A percentile compares a stretch with the other conserved stretches of the same genome.
Conservation (phyloP, 352 stramenopile genomes). For the Phytophthora lateralis region DNA sequence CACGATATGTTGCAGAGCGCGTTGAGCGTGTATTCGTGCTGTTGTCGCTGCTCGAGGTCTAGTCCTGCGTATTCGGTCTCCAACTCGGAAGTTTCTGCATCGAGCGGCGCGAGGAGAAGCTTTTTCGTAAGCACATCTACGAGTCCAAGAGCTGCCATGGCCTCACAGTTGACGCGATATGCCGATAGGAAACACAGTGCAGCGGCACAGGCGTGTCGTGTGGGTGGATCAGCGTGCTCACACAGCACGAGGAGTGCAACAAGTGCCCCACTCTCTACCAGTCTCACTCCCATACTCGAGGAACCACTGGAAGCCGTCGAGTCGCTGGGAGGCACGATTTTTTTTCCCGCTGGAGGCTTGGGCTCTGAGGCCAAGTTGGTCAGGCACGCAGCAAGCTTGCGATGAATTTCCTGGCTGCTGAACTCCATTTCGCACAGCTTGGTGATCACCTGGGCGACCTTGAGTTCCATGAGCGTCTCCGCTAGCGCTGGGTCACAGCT, state of each 20-base stretch:
- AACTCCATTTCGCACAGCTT: constrained; percentile 89
- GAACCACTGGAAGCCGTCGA: constrained; percentile 2
- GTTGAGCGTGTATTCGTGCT: constrained; percentile 77
- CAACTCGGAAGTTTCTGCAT: constrained; percentile 5
- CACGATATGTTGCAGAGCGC: constrained; percentile 82
- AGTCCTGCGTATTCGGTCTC: constrained; percentile 33
- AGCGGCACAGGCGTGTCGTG: constrained; percentile 71
- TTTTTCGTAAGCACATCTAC: constrained; percentile 75
- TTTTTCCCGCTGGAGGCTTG: constrained; percentile 39
- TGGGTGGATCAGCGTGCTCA: constrained; percentile 73
- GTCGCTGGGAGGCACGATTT: constrained; percentile 4
- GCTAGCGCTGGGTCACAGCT: constrained; percentile 75
- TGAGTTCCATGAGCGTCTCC: constrained; percentile 84
- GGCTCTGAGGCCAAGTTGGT: constrained; percentile 76
- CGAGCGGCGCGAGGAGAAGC: constrained; percentile 34
- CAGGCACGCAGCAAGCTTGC: constrained; percentile 70
- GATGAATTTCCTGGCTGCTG: constrained; percentile 80
- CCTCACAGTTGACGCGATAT: constrained; percentile 74
- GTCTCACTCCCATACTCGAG: constrained; percentile 28
- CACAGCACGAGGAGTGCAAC: constrained; percentile 71
- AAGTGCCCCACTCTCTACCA: constrained; percentile 73
- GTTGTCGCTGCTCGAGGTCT: constrained; percentile 57
- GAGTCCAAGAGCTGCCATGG: constrained; percentile 67
- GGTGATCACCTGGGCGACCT: constrained; percentile 83
- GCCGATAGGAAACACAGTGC: constrained; percentile 76